These are phyloP conservation scores for Rhizophlyctis rosea DNA, from an alignment of 192 early-diverging fungal species.

Conservation along the genomic window DNA sequence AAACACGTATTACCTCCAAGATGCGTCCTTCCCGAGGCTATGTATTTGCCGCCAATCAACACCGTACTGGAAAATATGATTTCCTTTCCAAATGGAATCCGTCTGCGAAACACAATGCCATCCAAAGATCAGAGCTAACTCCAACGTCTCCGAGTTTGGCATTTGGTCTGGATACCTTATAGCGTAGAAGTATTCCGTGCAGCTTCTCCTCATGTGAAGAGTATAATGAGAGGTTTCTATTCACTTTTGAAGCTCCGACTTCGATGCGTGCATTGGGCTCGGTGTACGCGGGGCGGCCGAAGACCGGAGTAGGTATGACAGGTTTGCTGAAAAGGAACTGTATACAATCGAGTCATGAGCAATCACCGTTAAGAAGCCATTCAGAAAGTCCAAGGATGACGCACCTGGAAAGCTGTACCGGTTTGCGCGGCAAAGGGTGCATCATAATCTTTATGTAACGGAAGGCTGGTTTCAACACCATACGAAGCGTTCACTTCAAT, in stretches of 20 bases:
- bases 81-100: slow-evolving; percentile 22
- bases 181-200: slow-evolving; percentile 55
- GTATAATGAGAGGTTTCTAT: slow-evolving; percentile 59
- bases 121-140: too few relatives aligned
- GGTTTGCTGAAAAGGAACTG: slow-evolving; percentile 15
- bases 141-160: not conserved
- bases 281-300: slow-evolving; percentile 67
- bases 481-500: slow-evolving; percentile 71
- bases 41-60: slow-evolving; percentile 76
- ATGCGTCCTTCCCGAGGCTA: slow-evolving; percentile 47
- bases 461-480: slow-evolving; percentile 51
- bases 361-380: not conserved
- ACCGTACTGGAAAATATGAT: slow-evolving; percentile 68
- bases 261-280: slow-evolving; percentile 68
- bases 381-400: not conserved
- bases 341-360: not conserved
- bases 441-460: slow-evolving; percentile 25
- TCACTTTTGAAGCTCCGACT: slow-evolving; percentile 62
- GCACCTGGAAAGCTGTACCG: slow-evolving; percentile 58
- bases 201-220: slow-evolving; percentile 73
- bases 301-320: slow-evolving; percentile 28
- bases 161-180: slow-evolving; percentile 42
- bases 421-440: slow-evolving; percentile 53
- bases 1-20: slow-evolving; percentile 28
- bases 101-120: slow-evolving; percentile 14